Percentiles rank a stretch among this genome's conserved stretches.
phyloP scores from a whole-genome alignment of 2,329 filamentous ascomycete genomes.

The Xylariales sp. region DNA sequence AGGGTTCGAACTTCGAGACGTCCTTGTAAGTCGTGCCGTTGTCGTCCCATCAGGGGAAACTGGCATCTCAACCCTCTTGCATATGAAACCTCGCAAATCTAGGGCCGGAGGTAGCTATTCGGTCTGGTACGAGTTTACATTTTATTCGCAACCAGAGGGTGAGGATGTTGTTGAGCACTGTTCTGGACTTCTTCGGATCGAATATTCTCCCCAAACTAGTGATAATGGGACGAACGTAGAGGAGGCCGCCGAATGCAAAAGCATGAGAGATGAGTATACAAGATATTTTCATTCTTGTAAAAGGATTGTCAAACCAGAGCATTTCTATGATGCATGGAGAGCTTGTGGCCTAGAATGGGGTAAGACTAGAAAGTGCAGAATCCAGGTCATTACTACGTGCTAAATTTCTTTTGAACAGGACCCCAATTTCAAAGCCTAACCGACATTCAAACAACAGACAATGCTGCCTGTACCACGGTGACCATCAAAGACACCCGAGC shows the following conservation, averaged over 20 bases:
- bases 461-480: conserved; percentile 4
- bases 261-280: conserved; percentile 4
- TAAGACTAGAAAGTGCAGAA: not conserved
- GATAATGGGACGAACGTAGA: not conserved
- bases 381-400: not conserved
- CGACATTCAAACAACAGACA: not conserved
- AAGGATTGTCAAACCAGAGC: conserved; percentile 3
- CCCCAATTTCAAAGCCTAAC: conserved; percentile 15
- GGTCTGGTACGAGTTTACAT: conserved; percentile 12
- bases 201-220: not conserved
- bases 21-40: conserved; percentile 1
- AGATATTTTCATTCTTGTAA: conserved; percentile 4
- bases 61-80: conserved; percentile 1
- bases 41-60: not conserved
- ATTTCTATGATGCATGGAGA: conserved; percentile 11
- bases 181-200: conserved; percentile 7
- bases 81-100: conserved; percentile 3
- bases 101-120: conserved; percentile 1
- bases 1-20: conserved; percentile 13
- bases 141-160: not conserved
- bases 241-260: conserved; percentile 5
- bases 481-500: conserved; percentile 9
- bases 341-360: conserved; percentile 13
- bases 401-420: conserved; percentile 1
- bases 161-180: not conserved